Evolutionary conservation across 1,284 basidiomycete genomes (phyloP).

Genomic region (Stygiomarasmius scandens): DNA sequence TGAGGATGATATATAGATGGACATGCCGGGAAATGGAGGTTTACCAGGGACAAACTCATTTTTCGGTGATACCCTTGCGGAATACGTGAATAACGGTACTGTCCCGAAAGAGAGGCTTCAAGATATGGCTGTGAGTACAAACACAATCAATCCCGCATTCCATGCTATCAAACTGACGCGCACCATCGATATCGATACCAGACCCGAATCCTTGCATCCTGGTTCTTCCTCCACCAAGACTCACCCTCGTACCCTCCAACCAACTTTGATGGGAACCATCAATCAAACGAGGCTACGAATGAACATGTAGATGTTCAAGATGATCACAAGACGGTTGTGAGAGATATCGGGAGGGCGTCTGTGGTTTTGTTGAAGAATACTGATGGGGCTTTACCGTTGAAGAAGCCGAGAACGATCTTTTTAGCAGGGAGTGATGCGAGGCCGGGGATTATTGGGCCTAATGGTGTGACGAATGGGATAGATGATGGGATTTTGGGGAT

Average conservation of each 20-base stretch:
- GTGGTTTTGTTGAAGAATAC: constrained; percentile 82
- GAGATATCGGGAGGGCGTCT: constrained; percentile 71
- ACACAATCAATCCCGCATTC: no score
- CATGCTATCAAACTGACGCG: no score
- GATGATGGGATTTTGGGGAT: constrained; percentile 60
- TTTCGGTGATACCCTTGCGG: constrained; percentile 27
- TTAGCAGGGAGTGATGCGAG: constrained; percentile 76
- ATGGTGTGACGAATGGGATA: constrained; percentile 59
- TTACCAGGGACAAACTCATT: constrained; percentile 20
- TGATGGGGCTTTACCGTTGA: constrained; percentile 63
- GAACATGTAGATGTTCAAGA: constrained; percentile 74
- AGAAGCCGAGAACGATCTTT: constrained; percentile 57
- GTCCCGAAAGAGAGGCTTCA: constrained; percentile 38
- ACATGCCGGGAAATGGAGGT: constrained; percentile 17
- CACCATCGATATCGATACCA: no score
- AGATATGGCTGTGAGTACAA: constrained; percentile 39
- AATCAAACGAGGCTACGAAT: constrained; percentile 53
- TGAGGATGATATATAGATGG: constrained; percentile 5
- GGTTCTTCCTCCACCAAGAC: constrained; percentile 60
- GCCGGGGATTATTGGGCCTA: constrained; percentile 70
- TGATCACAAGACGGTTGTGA: constrained; percentile 67
- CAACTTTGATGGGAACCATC: constrained; percentile 55
- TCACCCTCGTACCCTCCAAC: constrained; percentile 51
- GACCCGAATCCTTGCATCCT: constrained; percentile 62
- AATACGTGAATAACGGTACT: constrained; percentile 40